Evolutionary conservation across 108 stramenopile genomes (phyloP), one percentile per base, ranked within the genome.

Genomic region (Cylindrotheca fusiformis): DNA sequence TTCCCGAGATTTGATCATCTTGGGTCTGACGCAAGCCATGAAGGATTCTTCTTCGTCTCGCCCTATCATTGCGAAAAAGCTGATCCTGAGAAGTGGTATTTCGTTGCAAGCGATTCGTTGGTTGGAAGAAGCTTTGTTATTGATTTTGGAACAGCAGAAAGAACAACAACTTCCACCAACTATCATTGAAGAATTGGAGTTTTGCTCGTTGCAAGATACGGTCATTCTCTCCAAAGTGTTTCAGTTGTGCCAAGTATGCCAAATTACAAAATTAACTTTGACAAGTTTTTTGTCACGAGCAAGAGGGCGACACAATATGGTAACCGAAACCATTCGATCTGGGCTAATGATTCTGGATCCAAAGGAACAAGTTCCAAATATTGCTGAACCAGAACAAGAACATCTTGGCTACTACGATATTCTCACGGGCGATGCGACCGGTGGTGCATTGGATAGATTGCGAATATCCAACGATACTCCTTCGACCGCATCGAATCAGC

Each of bases 81-180:
- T 66, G 41, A 55, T 56, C 14, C 25, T 66, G 3, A 50, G 65
- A n/a, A 53, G 65, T 66, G 65, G 65, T 1, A 55, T 66, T 19
- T 66, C 65, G 10, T 26, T 56, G 19, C 27, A 29, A 10, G 55
- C 54, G 4, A 26, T 56, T 2, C 21, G 4, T 2, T 22, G 29
- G 55, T 26, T 66, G 44, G 54, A 66, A 32, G 19, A 55, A 10
- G 46, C 54, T 10, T 46, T 66, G 14, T 51, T 51, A 6, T 21
- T n/a, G 14, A 51, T 17, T 41, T 14, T 10, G 6, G 36, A 41
- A 22, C 50, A 22, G 6, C 50, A 22, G n/a, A 20, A 47, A 27
- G 25, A 19, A 46, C 22, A 66, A 29, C 36, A 41, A 41, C 36
- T 41, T 41, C n/a, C n/a, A n/a, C n/a, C n/a, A n/a, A 10, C 14